Conservation (phyloP, 257 asterid genomes). For the Galeopsis tetrahit region DNA sequence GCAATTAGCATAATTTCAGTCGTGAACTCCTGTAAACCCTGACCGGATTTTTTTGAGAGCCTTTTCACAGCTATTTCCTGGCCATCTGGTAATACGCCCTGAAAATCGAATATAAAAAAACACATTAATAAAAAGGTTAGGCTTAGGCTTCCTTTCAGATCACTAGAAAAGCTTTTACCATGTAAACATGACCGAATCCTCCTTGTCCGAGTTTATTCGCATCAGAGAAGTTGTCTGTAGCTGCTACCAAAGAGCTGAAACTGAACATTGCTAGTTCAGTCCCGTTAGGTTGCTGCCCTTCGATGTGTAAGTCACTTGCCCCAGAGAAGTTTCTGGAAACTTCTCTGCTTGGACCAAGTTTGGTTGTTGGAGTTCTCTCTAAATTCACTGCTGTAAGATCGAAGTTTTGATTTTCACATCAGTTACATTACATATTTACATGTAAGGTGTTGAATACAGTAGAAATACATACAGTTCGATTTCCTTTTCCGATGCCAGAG, state of each 20-base stretch:
- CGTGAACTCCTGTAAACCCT: conserved; percentile 82
- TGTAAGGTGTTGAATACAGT: not conserved
- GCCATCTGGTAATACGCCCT: conserved; percentile 73
- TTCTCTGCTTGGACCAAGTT: conserved; percentile 51
- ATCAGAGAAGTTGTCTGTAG: conserved; percentile 65
- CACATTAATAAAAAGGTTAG: conserved; percentile 4
- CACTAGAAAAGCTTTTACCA: conserved; percentile 40
- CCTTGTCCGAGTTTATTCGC: conserved; percentile 86
- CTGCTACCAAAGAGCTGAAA: conserved; percentile 57
- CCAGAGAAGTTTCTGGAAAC: conserved; percentile 51
- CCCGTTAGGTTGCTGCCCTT: conserved; percentile 60
- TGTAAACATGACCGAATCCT: conserved; percentile 89
- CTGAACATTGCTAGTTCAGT: conserved; percentile 60
- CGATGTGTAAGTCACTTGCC: conserved; percentile 43
- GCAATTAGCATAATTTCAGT: conserved; percentile 80
- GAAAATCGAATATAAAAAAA: conserved; percentile 7
- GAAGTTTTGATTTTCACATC: not conserved
- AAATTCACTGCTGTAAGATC: conserved; percentile 40
- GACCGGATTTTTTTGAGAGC: conserved; percentile 75
- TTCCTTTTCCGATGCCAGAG: conserved; percentile 42
- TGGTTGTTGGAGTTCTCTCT: conserved; percentile 34
- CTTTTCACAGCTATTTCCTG: conserved; percentile 82
- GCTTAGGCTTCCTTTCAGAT: not conserved
- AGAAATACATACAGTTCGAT: conserved; percentile 43
- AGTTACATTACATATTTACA: not conserved